Percentiles rank a stretch among this genome's conserved stretches.
phyloP scores from a whole-genome alignment of 176 grass and related monocot species.

The Ampelocalamus luodianensis region DNA sequence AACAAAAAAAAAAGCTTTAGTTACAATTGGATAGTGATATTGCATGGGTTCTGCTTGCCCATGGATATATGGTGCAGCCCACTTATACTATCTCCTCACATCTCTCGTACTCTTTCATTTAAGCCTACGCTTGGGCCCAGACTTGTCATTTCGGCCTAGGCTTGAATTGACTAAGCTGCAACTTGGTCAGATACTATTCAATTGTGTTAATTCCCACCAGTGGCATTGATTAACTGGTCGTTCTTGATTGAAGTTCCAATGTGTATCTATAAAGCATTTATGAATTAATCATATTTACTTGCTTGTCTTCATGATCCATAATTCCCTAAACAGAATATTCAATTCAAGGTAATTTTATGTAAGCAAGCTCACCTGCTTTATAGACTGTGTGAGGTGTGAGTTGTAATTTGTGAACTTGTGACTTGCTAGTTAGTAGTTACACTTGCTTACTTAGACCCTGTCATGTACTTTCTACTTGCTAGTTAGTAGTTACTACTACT shows the following conservation, averaged over 20 bases:
- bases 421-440: too few relatives aligned
- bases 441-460: too few relatives aligned
- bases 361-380: neutral
- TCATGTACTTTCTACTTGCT: too few relatives aligned
- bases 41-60: neutral
- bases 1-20: neutral
- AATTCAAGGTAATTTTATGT: neutral
- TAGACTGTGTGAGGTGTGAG: neutral
- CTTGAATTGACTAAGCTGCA: neutral
- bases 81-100: neutral
- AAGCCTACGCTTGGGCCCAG: neutral
- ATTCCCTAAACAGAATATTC: neutral
- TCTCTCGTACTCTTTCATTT: neutral
- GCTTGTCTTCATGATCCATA: neutral
- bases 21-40: neutral
- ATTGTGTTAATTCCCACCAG: neutral
- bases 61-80: slow-evolving; percentile 4
- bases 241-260: neutral
- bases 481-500: too few relatives aligned
- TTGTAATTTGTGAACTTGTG: neutral
- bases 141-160: neutral
- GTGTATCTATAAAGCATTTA: neutral
- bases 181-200: neutral
- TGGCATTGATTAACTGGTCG: neutral
- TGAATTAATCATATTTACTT: neutral